Base-by-base conservation (phyloP, 2,329 filamentous ascomycete genomes). In the Chlorencoelia australis region DNA sequence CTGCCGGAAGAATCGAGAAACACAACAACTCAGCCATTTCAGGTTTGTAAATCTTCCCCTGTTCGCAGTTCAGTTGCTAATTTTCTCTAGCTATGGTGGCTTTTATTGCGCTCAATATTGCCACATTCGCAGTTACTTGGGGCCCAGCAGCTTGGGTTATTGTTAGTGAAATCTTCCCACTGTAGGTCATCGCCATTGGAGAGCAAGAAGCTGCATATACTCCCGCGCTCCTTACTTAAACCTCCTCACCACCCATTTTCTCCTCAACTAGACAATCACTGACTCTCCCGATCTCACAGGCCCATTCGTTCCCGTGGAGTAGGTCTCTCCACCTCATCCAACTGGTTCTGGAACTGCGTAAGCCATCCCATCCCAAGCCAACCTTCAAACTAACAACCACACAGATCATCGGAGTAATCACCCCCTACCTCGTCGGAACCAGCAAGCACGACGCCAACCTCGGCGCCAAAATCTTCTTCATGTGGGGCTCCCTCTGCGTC, bases 381-480 rank as follows among this genome's bases (percentile, higher is more conserved):
- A n/a, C n/a, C n/a, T n/a, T n/a, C n/a, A n/a, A n/a, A n/a, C n/a
- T n/a, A n/a, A n/a, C n/a, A n/a, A n/a, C n/a, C n/a, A n/a, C n/a
- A n/a, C n/a, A n/a, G n/a, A n/a, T n/a, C n/a, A n/a, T n/a, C n/a
- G n/a, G n/a, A n/a, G n/a, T n/a, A n/a, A n/a, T n/a, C 4, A 93
- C 84, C 0, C 83, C 83, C 0, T 89, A 89, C 60, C 74, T 91
- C 38, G 82, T 89, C 50, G 77, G 85, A 60, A 73, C 68, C 41
- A 79, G 83, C 7, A 48, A 66, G 0, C 79, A 80, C 30, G 79
- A 82, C 42, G 81, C 79, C 46, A 82, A 88, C 56, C 65, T 89
- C 15, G 73, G 78, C 53, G 71, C 74, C 44, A 82, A 81, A 60
- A 80, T 86, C 54, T 85, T 86, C 68, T 86, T 84, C 60, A 68